These are phyloP conservation scores for Epichloe gansuensis DNA, from an alignment of 2,329 filamentous ascomycete species.

Conservation along the genomic window DNA sequence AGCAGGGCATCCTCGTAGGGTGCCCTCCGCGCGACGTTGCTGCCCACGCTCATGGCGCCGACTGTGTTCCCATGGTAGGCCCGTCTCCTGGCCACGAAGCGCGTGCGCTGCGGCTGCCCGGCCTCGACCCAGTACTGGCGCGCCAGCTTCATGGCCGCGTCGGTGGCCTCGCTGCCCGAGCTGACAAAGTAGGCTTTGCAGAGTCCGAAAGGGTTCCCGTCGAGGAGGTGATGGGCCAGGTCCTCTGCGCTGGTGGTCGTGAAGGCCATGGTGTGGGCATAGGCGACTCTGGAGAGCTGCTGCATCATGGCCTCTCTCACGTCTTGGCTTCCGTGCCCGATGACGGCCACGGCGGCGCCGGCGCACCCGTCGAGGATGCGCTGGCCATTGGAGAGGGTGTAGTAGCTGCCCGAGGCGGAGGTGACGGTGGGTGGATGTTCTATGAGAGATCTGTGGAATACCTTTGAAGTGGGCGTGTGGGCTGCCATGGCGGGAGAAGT, in stretches of 20 bases:
- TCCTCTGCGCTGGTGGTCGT: constrained; percentile 16
- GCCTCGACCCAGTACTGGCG: constrained; percentile 33
- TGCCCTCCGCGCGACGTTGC: constrained; percentile 13
- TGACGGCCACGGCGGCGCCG: constrained; percentile 42
- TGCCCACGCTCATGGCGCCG: constrained; percentile 29
- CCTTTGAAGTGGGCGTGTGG: constrained; percentile 1
- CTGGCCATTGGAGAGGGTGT: constrained; percentile 17
- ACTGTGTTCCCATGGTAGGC: constrained; percentile 39
- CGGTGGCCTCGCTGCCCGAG: constrained; percentile 25
- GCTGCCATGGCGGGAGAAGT: not conserved
- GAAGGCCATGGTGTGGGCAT: constrained; percentile 16
- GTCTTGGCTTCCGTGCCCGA: constrained; percentile 46
- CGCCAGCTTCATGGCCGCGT: constrained; percentile 34
- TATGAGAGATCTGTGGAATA: constrained; percentile 24
- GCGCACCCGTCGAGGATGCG: not conserved
- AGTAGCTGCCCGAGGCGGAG: constrained; percentile 27
- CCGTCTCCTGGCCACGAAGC: constrained; percentile 30
- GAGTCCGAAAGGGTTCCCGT: constrained; percentile 11
- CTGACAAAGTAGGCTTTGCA: constrained; percentile 15
- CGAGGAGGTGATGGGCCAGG: constrained; percentile 15
- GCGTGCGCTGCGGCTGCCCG: constrained; percentile 21
- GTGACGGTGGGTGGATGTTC: constrained; percentile 22
- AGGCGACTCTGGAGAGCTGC: constrained; percentile 33
- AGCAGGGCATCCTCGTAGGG: constrained; percentile 14
- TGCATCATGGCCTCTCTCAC: constrained; percentile 41